Evolutionary conservation across 192 early-diverging fungal genomes (phyloP).

Genomic region (Dissophora globulifera): DNA sequence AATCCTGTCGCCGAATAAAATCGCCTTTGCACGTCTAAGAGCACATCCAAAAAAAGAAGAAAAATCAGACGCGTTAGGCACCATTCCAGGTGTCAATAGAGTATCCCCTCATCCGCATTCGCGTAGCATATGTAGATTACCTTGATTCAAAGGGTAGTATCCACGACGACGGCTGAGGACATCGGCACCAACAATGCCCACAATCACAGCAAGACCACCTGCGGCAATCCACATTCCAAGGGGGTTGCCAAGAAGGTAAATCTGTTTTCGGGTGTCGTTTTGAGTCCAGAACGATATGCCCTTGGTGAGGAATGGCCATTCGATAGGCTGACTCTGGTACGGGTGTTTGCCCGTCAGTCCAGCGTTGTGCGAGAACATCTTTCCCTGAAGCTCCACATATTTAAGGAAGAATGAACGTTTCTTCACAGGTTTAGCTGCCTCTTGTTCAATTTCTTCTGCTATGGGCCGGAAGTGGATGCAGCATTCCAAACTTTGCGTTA

Average conservation of each 20-base stretch:
- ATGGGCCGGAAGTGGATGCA: too few relatives aligned
- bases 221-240: slow-evolving; percentile 86
- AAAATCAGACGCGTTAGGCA: background rate
- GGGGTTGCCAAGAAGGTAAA: slow-evolving; percentile 93
- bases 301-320: slow-evolving; percentile 88
- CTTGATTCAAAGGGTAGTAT: slow-evolving; percentile 67
- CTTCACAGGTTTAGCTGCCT: slow-evolving; percentile 63
- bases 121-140: slow-evolving; percentile 48
- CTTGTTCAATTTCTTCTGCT: slow-evolving; percentile 58
- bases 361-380: slow-evolving; percentile 93
- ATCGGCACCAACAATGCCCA: slow-evolving; percentile 73
- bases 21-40: slow-evolving; percentile 68
- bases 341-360: slow-evolving; percentile 92
- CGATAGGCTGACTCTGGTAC: slow-evolving; percentile 82
- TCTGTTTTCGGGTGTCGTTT: slow-evolving; percentile 77
- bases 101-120: too few relatives aligned
- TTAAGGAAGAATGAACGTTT: slow-evolving; percentile 79
- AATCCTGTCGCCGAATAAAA: slow-evolving; percentile 77
- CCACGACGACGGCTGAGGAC: slow-evolving; percentile 78
- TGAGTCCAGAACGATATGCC: slow-evolving; percentile 95
- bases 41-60: too few relatives aligned
- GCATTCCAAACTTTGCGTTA: too few relatives aligned
- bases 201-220: slow-evolving; percentile 66
- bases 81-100: too few relatives aligned
- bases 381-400: slow-evolving; percentile 86